Conservation (phyloP, 768 basidiomycete species). For the Flagelloscypha sp. region DNA sequence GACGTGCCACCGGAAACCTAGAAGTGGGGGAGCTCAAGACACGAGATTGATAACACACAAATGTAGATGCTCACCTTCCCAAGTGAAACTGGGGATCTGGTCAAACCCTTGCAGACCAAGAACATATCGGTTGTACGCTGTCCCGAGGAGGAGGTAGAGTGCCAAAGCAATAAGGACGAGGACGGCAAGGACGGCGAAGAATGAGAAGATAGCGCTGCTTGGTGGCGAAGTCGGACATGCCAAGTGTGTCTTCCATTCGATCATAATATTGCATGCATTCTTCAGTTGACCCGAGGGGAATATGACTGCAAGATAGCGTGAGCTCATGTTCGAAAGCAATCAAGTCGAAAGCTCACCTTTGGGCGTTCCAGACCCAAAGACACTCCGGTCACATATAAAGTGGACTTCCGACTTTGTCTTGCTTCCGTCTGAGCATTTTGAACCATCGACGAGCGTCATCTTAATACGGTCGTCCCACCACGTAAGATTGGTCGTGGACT, state of each 20-base stretch:
- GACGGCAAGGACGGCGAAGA: conserved; percentile 47
- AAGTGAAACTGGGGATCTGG: conserved; percentile 59
- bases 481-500: no score
- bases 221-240: neutral
- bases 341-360: conserved; percentile 7
- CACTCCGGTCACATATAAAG: conserved; percentile 68
- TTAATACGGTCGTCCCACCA: no score
- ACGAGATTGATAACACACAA: no score
- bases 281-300: conserved; percentile 60
- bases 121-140: conserved; percentile 71
- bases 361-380: conserved; percentile 46
- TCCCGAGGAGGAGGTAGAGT: conserved; percentile 59
- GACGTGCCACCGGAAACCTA: no score
- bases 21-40: no score
- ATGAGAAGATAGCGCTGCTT: conserved; percentile 9
- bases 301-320: conserved; percentile 44
- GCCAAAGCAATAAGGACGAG: conserved; percentile 46
- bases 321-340: neutral
- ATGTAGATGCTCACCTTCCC: no score
- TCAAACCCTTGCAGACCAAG: conserved; percentile 65
- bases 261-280: conserved; percentile 63
- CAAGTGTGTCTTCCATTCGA: conserved; percentile 73
- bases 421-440: no score
- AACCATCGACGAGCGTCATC: no score
- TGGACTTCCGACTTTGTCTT: no score